Evolutionary conservation across 2,329 filamentous ascomycete species (phyloP).

Genomic region (Chaetomiaceae sp.): DNA sequence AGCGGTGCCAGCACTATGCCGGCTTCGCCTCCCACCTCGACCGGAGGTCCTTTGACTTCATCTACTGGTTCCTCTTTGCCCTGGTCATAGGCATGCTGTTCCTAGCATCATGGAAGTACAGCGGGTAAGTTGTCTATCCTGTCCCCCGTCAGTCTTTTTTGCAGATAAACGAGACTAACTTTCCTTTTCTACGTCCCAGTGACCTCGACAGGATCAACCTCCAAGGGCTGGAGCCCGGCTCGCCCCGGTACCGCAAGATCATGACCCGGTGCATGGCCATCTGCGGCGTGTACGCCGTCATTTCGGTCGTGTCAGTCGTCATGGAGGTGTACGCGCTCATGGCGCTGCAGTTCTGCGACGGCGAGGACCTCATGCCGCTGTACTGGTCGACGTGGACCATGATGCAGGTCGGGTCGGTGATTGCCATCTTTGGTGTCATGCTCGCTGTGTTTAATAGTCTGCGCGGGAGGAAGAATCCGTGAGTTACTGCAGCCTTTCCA

Average conservation of each 20-base stretch:
- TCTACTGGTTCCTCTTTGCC: constrained; percentile 41
- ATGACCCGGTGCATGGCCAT: constrained; percentile 40
- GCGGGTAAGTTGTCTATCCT: constrained; percentile 28
- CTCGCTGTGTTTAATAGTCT: constrained; percentile 49
- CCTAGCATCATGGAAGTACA: constrained; percentile 35
- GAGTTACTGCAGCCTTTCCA: constrained; percentile 27
- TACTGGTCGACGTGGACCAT: constrained; percentile 61
- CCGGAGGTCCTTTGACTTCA: constrained; percentile 34
- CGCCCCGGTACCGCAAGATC: constrained; percentile 36
- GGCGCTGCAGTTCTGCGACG: constrained; percentile 55
- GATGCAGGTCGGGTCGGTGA: constrained; percentile 54
- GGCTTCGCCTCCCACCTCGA: constrained; percentile 35
- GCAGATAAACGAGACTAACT: background rate
- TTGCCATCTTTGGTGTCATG: constrained; percentile 55
- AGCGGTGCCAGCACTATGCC: constrained; percentile 38
- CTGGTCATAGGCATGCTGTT: constrained; percentile 37
- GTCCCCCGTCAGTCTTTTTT: background rate
- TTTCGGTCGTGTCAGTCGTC: constrained; percentile 44
- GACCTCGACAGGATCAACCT: constrained; percentile 31
- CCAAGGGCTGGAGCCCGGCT: constrained; percentile 15
- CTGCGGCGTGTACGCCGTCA: constrained; percentile 40
- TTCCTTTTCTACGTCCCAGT: constrained; percentile 17
- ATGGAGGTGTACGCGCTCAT: constrained; percentile 53
- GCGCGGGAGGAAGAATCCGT: constrained; percentile 49
- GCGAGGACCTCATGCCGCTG: constrained; percentile 55